These are phyloP conservation scores for Oryza meyeriana DNA, from an alignment of 176 grass and related monocot species.

Conservation along the genomic window DNA sequence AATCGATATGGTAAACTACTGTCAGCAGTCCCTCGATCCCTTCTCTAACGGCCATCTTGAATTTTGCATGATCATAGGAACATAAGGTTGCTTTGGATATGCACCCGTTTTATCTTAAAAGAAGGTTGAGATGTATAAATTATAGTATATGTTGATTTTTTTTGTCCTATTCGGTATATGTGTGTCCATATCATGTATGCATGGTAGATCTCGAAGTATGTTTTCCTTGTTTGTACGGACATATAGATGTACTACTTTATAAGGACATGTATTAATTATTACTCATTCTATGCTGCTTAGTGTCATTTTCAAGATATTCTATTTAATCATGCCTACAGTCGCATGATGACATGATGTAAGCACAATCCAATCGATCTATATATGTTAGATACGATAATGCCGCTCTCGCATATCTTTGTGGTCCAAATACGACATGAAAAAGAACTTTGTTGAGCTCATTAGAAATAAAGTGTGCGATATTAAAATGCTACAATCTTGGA, in stretches of 20 bases:
- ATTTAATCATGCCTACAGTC: neutral
- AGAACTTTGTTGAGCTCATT: neutral
- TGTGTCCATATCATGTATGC: too few species aligned
- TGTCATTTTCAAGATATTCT: conserved; percentile 22
- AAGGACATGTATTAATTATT: neutral
- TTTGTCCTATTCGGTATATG: too few species aligned
- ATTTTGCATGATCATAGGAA: too few species aligned
- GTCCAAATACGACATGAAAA: neutral
- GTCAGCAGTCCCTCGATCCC: too few species aligned
- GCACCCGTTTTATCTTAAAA: neutral
- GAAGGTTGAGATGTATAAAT: too few species aligned
- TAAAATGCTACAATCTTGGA: neutral
- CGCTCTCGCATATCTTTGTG: neutral
- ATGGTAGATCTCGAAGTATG: conserved; percentile 4
- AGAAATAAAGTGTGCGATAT: neutral
- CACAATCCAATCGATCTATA: conserved; percentile 1
- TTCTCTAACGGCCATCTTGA: too few species aligned
- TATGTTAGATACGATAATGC: neutral
- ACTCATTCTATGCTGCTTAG: neutral
- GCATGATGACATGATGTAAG: conserved; percentile 1
- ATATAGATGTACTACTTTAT: conserved; percentile 16
- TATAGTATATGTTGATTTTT: neutral
- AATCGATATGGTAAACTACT: too few species aligned
- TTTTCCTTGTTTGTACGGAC: conserved; percentile 16
- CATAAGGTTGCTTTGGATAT: neutral